These are phyloP conservation scores for Aechmea fasciata DNA, from an alignment of 176 grass and related monocot species.

Conservation along the genomic window DNA sequence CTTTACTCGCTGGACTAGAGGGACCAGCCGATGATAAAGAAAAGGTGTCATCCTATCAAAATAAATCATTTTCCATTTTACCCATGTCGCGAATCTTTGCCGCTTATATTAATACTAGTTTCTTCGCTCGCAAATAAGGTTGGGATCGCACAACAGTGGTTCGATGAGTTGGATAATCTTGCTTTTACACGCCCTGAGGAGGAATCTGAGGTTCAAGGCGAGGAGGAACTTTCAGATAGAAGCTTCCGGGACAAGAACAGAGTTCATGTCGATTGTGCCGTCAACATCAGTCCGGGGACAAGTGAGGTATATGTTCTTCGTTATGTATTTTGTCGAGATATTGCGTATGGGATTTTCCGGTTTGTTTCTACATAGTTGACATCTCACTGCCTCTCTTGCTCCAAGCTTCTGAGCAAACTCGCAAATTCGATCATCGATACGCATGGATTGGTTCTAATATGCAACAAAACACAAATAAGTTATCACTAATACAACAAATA, in stretches of 20 bases:
- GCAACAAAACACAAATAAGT: background rate
- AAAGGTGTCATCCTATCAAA: conserved; percentile 33
- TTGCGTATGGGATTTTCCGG: background rate
- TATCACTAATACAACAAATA: background rate
- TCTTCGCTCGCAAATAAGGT: conserved; percentile 27
- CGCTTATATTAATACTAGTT: background rate
- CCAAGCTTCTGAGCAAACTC: background rate
- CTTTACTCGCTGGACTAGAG: conserved; percentile 42
- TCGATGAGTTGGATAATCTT: conserved; percentile 89
- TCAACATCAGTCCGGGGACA: conserved; percentile 77
- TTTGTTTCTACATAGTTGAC: too few species aligned
- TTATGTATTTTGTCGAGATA: background rate
- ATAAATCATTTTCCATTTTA: background rate
- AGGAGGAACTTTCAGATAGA: conserved; percentile 21
- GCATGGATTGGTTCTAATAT: too few species aligned
- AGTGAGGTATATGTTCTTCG: conserved; percentile 52
- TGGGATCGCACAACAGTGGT: conserved; percentile 84
- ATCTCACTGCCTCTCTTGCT: background rate
- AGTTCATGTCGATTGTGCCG: conserved; percentile 40
- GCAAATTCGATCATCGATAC: too few species aligned
- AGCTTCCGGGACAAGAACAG: conserved; percentile 40
- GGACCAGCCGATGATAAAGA: conserved; percentile 22
- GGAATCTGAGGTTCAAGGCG: conserved; percentile 23
- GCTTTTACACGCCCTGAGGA: conserved; percentile 47
- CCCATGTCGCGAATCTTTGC: background rate